Percentiles rank a stretch among this genome's conserved stretches.
phyloP scores from a whole-genome alignment of 495 filamentous ascomycete genomes.

The Aspergillus avenaceus region DNA sequence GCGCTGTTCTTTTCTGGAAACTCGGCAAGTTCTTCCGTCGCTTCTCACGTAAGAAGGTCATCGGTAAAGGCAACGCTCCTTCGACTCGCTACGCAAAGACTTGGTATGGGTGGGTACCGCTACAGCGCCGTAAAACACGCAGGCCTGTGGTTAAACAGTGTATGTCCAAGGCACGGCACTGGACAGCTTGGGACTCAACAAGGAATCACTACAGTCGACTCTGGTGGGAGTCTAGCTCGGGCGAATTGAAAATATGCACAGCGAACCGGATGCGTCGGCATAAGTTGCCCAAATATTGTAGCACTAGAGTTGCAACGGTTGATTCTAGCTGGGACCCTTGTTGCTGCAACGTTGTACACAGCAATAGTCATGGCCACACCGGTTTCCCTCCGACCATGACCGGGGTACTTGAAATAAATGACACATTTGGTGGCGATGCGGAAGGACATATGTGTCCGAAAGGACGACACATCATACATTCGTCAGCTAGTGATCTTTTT shows the following conservation, averaged over 20 bases:
- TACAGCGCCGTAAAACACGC: slow-evolving; percentile 27
- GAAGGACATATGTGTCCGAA: background rate
- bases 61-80: slow-evolving; percentile 26
- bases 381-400: background rate
- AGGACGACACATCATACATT: background rate
- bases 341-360: background rate
- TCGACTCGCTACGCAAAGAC: slow-evolving; percentile 36
- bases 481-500: background rate
- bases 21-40: slow-evolving; percentile 31
- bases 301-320: slow-evolving; percentile 21
- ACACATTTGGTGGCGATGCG: background rate
- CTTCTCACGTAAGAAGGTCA: slow-evolving; percentile 31
- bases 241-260: slow-evolving; percentile 16
- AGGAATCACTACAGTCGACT: slow-evolving; percentile 33
- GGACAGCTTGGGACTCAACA: slow-evolving; percentile 33
- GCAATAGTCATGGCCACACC: background rate
- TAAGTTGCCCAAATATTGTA: slow-evolving; percentile 24
- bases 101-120: slow-evolving; percentile 45
- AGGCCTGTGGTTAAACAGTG: slow-evolving; percentile 21
- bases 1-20: slow-evolving; percentile 41
- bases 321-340: slow-evolving; percentile 28
- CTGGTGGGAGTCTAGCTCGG: slow-evolving; percentile 40
- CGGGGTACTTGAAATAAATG: background rate
- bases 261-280: slow-evolving; percentile 8
- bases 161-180: slow-evolving; percentile 16